These are phyloP conservation scores for Zoysia matrella DNA, from an alignment of 202 grass and related monocot species.

Conservation along the genomic window DNA sequence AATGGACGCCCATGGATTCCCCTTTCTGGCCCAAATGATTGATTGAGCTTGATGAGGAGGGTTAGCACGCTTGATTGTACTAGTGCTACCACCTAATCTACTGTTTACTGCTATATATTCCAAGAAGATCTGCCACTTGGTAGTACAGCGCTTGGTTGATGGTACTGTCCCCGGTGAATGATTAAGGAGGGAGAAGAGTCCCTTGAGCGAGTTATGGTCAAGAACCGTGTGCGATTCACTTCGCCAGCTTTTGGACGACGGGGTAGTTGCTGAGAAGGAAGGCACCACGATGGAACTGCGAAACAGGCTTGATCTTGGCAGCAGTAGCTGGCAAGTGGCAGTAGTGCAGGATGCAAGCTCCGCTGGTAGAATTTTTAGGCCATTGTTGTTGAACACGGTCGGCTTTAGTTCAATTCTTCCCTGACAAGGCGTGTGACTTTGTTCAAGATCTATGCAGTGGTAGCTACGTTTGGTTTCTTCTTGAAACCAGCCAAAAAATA, in stretches of 20 bases:
- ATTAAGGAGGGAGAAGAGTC: conserved; percentile 14
- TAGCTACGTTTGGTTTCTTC: too few relatives aligned
- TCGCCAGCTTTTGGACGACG: conserved; percentile 31
- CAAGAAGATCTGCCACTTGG: conserved; percentile 48
- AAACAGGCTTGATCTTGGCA: not conserved
- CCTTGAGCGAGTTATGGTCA: conserved; percentile 40
- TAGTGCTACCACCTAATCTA: conserved; percentile 36
- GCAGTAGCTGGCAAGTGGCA: conserved; percentile 38
- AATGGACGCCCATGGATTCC: conserved; percentile 43
- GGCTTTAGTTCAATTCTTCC: not conserved
- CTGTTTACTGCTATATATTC: conserved; percentile 56
- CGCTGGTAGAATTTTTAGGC: conserved; percentile 15
- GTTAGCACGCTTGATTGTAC: conserved; percentile 41
- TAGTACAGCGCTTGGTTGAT: conserved; percentile 41
- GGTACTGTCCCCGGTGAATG: conserved; percentile 18
- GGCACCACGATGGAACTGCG: not conserved
- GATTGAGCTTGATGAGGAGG: conserved; percentile 47
- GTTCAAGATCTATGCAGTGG: too few relatives aligned
- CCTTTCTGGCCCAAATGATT: conserved; percentile 23
- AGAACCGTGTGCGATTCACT: conserved; percentile 51
- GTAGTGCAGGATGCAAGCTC: conserved; percentile 23
- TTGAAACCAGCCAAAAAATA: too few relatives aligned
- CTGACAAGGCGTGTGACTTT: not conserved
- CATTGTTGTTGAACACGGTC: not conserved
- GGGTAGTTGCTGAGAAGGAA: conserved; percentile 34